Evolutionary conservation across 441 rosid species (phyloP).

Genomic region (Eruca vesicaria): DNA sequence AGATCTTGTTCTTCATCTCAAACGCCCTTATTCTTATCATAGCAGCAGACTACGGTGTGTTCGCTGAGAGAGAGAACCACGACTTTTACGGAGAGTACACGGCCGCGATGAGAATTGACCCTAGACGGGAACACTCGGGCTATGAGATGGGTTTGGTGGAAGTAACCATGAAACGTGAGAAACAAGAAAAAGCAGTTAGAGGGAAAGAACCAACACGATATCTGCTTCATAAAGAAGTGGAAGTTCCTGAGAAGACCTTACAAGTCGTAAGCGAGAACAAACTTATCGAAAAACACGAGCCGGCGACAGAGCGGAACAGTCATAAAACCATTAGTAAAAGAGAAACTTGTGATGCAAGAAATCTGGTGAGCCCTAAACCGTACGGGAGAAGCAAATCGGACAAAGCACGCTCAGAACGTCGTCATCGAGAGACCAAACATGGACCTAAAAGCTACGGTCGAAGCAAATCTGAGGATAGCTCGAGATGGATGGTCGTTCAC

Average conservation of each 20-base stretch:
- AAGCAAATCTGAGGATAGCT: conserved; percentile 31
- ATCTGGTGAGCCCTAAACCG: conserved; percentile 9
- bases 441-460: conserved; percentile 20
- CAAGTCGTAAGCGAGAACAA: not conserved
- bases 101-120: conserved; percentile 22
- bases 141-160: not conserved
- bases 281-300: not conserved
- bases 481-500: conserved; percentile 34
- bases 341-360: not conserved
- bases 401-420: conserved; percentile 3
- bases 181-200: not conserved
- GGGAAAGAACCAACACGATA: not conserved
- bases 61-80: conserved; percentile 34
- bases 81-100: conserved; percentile 35
- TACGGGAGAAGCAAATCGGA: conserved; percentile 32
- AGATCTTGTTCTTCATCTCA: conserved; percentile 58
- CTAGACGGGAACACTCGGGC: conserved; percentile 1
- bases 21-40: conserved; percentile 62
- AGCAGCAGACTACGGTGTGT: conserved; percentile 51
- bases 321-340: not conserved
- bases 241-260: conserved; percentile 11
- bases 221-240: not conserved
- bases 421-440: not conserved
- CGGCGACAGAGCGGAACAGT: not conserved
- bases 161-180: conserved; percentile 11